These are phyloP conservation scores for Solanum commersonii DNA, from an alignment of 257 asterid genomes.

Conservation along the genomic window DNA sequence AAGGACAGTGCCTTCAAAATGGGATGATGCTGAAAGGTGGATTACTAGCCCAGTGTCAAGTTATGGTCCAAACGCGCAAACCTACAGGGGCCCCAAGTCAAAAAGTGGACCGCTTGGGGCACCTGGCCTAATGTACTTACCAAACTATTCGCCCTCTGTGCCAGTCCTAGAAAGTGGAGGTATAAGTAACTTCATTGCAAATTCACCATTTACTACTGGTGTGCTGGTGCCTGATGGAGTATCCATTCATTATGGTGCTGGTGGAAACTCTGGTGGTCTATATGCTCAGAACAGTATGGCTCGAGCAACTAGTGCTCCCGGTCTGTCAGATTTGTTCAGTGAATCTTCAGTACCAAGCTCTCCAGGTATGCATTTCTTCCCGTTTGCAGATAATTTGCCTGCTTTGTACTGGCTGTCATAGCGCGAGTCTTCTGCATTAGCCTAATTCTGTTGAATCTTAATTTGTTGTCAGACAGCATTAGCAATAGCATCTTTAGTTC, in stretches of 20 bases:
- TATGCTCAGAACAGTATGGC: constrained; percentile 10
- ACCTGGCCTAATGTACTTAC: constrained; percentile 33
- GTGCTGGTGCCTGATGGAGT: constrained; percentile 35
- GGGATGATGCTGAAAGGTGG: constrained; percentile 99
- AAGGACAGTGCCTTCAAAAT: constrained; percentile 81
- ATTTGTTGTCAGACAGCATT: neutral
- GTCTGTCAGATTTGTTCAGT: constrained; percentile 18
- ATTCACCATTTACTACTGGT: constrained; percentile 36
- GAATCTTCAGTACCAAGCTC: constrained; percentile 16
- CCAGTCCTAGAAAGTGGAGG: constrained; percentile 22
- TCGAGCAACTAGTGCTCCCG: constrained; percentile 14
- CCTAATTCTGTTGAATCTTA: neutral
- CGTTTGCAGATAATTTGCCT: neutral
- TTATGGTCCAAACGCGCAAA: constrained; percentile 24
- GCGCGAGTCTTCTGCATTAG: neutral
- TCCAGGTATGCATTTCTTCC: constrained; percentile 19
- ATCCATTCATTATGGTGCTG: constrained; percentile 21
- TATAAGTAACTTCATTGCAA: constrained; percentile 16
- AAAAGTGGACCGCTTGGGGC: constrained; percentile 88
- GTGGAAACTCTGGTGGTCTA: neutral
- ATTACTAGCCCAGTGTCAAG: constrained; percentile 82
- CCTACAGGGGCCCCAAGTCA: constrained; percentile 55
- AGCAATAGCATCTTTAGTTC: neutral
- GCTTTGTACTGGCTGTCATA: neutral
- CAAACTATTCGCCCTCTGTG: constrained; percentile 32